phyloP scores from a whole-genome alignment of 192 early-diverging fungal species.

The Rhizoclosmatium sp. region DNA sequence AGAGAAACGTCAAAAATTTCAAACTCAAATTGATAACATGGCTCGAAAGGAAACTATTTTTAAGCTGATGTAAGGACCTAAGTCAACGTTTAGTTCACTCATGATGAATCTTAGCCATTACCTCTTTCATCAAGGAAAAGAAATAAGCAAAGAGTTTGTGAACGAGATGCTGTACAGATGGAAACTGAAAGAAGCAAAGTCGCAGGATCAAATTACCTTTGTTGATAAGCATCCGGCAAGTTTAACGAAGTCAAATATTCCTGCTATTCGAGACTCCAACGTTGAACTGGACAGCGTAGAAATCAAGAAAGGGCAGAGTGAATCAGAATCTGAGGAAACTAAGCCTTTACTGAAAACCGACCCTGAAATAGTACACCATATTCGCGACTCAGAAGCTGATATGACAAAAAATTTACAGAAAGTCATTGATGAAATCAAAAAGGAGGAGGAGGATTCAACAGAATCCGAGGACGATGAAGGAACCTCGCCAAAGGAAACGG shows the following conservation, averaged over 20 bases:
- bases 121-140: no score
- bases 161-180: neutral
- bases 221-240: no score
- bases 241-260: neutral
- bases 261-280: neutral
- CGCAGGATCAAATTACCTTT: no score
- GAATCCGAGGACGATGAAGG: slow-evolving; percentile 29
- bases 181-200: no score
- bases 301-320: no score
- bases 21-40: slow-evolving; percentile 25
- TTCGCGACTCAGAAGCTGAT: no score
- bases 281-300: neutral
- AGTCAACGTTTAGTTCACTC: neutral
- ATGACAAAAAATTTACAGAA: no score
- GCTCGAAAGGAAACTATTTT: slow-evolving; percentile 13
- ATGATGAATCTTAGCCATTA: neutral
- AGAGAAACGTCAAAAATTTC: neutral
- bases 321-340: no score
- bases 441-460: neutral
- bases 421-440: no score
- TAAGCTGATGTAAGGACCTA: neutral
- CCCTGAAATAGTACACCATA: no score
- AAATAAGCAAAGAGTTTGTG: neutral
- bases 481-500: slow-evolving; percentile 41
- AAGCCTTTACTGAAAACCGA: no score